Percentiles rank a stretch among this genome's conserved stretches.
phyloP scores from a whole-genome alignment of 169 alveolate genomes.

The Plasmodium chabaudi region DNA sequence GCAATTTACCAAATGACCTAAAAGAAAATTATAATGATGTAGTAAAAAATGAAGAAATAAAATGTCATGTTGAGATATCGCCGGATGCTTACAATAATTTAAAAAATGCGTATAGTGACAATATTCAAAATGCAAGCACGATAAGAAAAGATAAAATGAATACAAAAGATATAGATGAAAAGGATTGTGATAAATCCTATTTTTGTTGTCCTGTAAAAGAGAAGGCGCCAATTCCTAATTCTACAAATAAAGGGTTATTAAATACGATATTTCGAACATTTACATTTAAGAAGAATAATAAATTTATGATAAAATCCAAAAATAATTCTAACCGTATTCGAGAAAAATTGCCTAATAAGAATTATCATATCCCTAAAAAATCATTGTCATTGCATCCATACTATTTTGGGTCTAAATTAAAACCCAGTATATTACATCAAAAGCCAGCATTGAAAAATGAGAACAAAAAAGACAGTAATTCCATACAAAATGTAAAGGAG shows the following conservation, averaged over 20 bases:
- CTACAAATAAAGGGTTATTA: not conserved
- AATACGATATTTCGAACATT: constrained; percentile 1
- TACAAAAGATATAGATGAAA: not conserved
- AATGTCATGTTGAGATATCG: not conserved
- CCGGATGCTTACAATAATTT: not conserved
- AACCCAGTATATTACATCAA: not conserved
- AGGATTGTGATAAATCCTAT: not conserved
- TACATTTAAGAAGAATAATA: not conserved
- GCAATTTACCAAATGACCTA: too few relatives aligned
- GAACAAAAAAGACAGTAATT: constrained; percentile 5
- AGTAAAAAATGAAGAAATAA: not conserved
- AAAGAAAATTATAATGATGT: not conserved
- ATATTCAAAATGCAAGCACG: not conserved
- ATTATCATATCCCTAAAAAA: constrained; percentile 1
- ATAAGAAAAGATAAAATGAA: not conserved
- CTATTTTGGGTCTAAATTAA: not conserved
- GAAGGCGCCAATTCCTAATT: not conserved
- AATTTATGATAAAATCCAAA: not conserved
- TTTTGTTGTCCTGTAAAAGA: constrained; percentile 52
- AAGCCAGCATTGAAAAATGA: not conserved
- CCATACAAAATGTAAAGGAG: not conserved
- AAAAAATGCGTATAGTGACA: not conserved
- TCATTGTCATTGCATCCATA: not conserved
- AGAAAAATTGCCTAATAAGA: not conserved
- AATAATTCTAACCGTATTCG: not conserved